Conservation (phyloP, 805 yeast genomes). For the Nakazawaea pomicola region DNA sequence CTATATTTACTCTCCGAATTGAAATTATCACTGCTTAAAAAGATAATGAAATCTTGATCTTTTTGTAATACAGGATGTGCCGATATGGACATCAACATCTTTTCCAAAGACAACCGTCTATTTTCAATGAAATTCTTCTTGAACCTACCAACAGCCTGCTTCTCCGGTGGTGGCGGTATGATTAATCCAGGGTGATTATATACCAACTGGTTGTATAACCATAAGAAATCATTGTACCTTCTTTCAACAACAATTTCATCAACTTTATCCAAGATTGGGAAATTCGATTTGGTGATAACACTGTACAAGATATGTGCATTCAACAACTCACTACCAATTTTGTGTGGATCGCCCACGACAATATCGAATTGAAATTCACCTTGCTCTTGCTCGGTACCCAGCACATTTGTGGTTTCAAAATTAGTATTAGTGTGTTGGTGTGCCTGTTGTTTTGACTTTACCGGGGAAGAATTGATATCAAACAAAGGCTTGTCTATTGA, state of each 20-base stretch:
- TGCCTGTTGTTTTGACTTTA: conserved; percentile 20
- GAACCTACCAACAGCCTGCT: conserved; percentile 88
- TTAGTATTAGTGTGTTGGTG: too few species aligned
- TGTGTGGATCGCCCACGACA: conserved; percentile 83
- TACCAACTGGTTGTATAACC: conserved; percentile 88
- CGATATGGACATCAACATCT: conserved; percentile 75
- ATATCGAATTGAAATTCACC: conserved; percentile 40
- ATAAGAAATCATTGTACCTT: conserved; percentile 87
- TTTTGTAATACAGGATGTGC: conserved; percentile 48
- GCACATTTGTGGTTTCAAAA: too few species aligned
- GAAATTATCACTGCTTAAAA: conserved; percentile 72
- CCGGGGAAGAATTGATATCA: conserved; percentile 27
- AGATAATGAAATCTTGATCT: conserved; percentile 75
- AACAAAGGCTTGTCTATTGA: conserved; percentile 54
- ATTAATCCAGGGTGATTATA: conserved; percentile 85
- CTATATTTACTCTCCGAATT: conserved; percentile 62
- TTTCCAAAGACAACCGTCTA: conserved; percentile 78
- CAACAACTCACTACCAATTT: conserved; percentile 79
- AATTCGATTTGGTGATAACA: conserved; percentile 57
- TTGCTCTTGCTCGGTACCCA: not conserved
- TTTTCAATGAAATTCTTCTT: conserved; percentile 86
- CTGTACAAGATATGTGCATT: conserved; percentile 85
- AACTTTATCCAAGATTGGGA: conserved; percentile 26
- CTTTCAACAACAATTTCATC: conserved; percentile 61
- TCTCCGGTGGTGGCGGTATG: conserved; percentile 95